These are phyloP conservation scores for Lactarius tabidus DNA, from an alignment of 768 basidiomycete species.

Conservation along the genomic window DNA sequence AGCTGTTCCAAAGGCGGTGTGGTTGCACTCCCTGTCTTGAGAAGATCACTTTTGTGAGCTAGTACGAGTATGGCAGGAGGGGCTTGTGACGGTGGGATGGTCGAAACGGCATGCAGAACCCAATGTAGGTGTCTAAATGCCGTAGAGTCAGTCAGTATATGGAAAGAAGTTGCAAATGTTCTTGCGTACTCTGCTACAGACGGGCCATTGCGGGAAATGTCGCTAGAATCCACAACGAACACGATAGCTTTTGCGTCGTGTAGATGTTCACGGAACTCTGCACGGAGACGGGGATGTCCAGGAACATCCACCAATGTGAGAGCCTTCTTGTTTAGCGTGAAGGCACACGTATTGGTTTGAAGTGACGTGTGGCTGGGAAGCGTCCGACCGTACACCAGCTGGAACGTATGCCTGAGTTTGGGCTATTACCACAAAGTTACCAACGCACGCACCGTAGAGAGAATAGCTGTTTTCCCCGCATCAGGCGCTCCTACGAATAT, in stretches of 20 bases:
- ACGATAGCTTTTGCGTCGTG: constrained; percentile 58
- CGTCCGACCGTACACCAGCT: constrained; percentile 65
- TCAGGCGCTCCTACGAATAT: constrained; percentile 73
- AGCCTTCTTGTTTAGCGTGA: constrained; percentile 43
- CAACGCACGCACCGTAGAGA: constrained; percentile 54
- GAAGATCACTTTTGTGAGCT: constrained; percentile 73
- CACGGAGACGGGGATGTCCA: constrained; percentile 78
- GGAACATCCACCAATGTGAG: constrained; percentile 70
- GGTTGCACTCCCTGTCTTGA: constrained; percentile 46
- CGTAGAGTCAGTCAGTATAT: constrained; percentile 8
- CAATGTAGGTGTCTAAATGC: constrained; percentile 64
- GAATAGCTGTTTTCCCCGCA: constrained; percentile 76
- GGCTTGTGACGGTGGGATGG: constrained; percentile 65
- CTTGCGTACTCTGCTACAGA: constrained; percentile 72
- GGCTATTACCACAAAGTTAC: not conserved
- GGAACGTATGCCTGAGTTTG: constrained; percentile 11
- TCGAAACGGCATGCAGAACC: constrained; percentile 63
- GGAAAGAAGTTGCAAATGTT: constrained; percentile 3
- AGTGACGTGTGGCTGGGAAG: constrained; percentile 73
- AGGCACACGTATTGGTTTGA: constrained; percentile 58
- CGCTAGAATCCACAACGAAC: constrained; percentile 79
- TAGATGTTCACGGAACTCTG: constrained; percentile 67
- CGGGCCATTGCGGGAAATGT: constrained; percentile 68
- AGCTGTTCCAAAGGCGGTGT: constrained; percentile 39
- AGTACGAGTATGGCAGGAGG: constrained; percentile 61